Evolutionary conservation across 2,329 filamentous ascomycete genomes (phyloP), one percentile per base, ranked within the genome.

Genomic region (Neobulgaria alba): DNA sequence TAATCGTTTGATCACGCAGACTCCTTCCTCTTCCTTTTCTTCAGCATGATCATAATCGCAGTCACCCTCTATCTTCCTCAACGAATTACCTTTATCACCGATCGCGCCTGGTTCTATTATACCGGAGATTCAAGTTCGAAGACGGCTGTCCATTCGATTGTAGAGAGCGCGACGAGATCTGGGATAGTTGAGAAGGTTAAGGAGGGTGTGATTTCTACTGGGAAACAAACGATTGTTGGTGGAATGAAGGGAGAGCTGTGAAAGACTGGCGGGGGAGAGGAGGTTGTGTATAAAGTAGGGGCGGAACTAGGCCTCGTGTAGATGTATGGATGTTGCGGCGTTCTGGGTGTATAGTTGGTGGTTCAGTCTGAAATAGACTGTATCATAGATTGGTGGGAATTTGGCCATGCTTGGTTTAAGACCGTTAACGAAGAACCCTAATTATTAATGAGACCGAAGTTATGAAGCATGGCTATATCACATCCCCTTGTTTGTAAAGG

Each of bases 41-140:
- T 86, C 63, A 82, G 83, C 58, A 81, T 96, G 66, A 79, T 92
- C 57, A 73, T 85, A 56, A 88, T 93, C 59, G 92, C 88, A 53
- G 80, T 81, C 39, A 82, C 85, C 50, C 79, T 96, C 50, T 98
- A 98, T 71, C 85, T 98, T 14, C 92, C 92, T 9, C 83, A 93
- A 58, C 90, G 96, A 67, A 68, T 96, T 57, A 73, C 77, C 57
- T 82, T 86, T 60, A 81, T 98, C 55, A 76, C 82, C 58, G 78
- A 79, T 60, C 84, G 90, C 60, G 81, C 87, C 39, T 94, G 86
- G 77, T 98, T 95, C 71, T 98, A 98, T 71, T 85, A 87, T 63
- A 81, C 82, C 50, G 92, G 92, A 53, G 88, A 95, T 59, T 73
- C 77, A 53, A 72, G 70, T 44, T 67, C 51, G 10, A 55, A 52